Base-by-base conservation (phyloP, 257 asterid species). In the Solanum clarkiae region DNA sequence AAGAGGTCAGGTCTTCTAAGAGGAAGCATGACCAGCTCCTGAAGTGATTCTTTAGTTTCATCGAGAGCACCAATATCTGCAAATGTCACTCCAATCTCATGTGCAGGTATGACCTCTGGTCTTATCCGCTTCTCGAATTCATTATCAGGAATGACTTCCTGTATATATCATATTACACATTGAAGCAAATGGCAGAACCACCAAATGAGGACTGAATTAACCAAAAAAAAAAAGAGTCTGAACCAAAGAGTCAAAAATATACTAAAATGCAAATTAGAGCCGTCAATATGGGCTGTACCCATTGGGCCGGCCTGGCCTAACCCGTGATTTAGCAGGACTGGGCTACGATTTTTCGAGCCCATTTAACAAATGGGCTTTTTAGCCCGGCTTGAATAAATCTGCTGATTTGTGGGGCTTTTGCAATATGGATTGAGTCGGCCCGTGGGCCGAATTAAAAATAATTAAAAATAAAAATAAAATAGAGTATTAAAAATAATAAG, bases 11-110 rank as follows among this genome's bases (percentile, higher is more conserved):
- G 99, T 87, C 99, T 91, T 83, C 95, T 87, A 40, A 97, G 99
- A 85, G 99, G 99, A 84, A 97, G 99, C 99, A 97, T 95, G 86
- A 97, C 99, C 75, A 95, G 94, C 90, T 97, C 99, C 88, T 97
- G 99, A 82, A 97, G 99, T 20, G 97, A 95, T 88, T 97, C 98
- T 87, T 97, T 97, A 22, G 68, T 95, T 87, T 97, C 99, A 36
- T 93, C 96, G 18, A 97, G 87, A 54, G 99, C 91, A 56, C 99
- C 99, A 22, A 97, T 93, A 80, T 97, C 99, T 13, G 94, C 85
- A 86, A 95, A 97, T 74, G 98, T 91, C 40, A 97, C 98, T 66
- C 98, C 98, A 29, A 97, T 92, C 89, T 97, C 98, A 45, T 87
- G 91, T 79, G 98, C 91, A 8, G 98, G 98, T 89, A 97, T 97